Conservation (phyloP, 345 rosid genomes). For the Kernera saxatilis region DNA sequence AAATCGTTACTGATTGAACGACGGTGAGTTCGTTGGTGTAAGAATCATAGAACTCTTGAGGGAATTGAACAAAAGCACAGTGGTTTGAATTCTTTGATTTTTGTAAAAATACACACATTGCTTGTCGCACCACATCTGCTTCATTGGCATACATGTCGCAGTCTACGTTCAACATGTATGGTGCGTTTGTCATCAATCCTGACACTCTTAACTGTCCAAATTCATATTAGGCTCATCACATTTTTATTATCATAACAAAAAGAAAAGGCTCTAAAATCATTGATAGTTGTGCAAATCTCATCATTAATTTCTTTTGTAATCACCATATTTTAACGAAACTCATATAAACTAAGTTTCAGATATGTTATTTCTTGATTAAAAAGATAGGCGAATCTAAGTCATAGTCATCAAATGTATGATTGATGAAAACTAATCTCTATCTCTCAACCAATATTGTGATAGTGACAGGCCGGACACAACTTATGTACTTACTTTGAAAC, state of each 20-base stretch:
- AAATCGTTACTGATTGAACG: not conserved
- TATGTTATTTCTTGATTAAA: no score
- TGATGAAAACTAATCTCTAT: not conserved
- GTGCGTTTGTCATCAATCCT: constrained; percentile 61
- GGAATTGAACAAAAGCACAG: constrained; percentile 43
- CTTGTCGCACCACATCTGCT: constrained; percentile 36
- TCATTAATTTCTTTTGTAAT: no score
- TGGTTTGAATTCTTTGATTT: constrained; percentile 11
- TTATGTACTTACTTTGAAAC: not conserved
- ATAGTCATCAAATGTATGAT: not conserved
- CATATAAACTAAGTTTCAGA: no score
- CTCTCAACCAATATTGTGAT: not conserved
- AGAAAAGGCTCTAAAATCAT: not conserved
- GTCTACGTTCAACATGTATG: constrained; percentile 59
- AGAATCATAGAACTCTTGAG: constrained; percentile 39
- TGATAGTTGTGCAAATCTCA: not conserved
- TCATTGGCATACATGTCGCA: constrained; percentile 58
- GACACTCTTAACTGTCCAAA: constrained; percentile 49
- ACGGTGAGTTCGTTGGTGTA: constrained; percentile 22
- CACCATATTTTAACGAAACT: not conserved
- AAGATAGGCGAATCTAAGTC: not conserved
- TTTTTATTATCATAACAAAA: not conserved
- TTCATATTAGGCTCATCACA: not conserved
- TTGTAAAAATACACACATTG: constrained; percentile 40
- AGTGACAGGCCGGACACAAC: not conserved